Percentiles rank a stretch among this genome's conserved stretches.
Conservation (phyloP, 345 rosid genomes). For the Erysimum cheiranthoides region DNA sequence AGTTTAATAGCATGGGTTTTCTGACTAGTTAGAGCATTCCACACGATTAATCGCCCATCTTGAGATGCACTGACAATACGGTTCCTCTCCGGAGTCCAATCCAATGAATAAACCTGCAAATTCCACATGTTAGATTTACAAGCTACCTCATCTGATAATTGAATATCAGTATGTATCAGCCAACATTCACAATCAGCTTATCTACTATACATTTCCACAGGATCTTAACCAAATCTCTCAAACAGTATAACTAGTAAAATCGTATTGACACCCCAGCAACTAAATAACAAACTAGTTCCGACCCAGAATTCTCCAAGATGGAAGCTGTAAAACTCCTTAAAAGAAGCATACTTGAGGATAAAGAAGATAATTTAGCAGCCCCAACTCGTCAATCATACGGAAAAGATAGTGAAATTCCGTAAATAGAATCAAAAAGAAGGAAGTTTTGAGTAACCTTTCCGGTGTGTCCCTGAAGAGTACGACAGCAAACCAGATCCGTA, state of each 20-base stretch:
- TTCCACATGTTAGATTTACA: constrained; percentile 25
- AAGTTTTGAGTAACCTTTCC: constrained; percentile 65
- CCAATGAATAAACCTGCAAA: constrained; percentile 83
- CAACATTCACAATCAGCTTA: constrained; percentile 1
- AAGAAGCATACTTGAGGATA: constrained; percentile 22
- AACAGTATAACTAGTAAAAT: background rate
- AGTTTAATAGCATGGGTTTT: constrained; percentile 95
- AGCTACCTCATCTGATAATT: constrained; percentile 12
- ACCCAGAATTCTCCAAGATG: background rate
- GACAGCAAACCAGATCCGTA: constrained; percentile 94
- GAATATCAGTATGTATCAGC: background rate
- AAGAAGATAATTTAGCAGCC: background rate
- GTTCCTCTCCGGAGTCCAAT: constrained; percentile 90
- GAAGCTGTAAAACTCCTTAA: background rate
- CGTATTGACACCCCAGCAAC: background rate
- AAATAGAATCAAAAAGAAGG: background rate
- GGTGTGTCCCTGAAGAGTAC: constrained; percentile 95
- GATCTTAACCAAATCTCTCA: constrained; percentile 2
- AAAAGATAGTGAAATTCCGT: background rate
- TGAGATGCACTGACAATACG: constrained; percentile 95
- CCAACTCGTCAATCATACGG: constrained; percentile 3
- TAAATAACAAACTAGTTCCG: background rate
- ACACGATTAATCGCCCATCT: constrained; percentile 90
- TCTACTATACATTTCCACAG: background rate
- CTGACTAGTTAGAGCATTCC: constrained; percentile 98